phyloP scores from a whole-genome alignment of 2,329 filamentous ascomycete genomes.

The Diaporthe helianthi region DNA sequence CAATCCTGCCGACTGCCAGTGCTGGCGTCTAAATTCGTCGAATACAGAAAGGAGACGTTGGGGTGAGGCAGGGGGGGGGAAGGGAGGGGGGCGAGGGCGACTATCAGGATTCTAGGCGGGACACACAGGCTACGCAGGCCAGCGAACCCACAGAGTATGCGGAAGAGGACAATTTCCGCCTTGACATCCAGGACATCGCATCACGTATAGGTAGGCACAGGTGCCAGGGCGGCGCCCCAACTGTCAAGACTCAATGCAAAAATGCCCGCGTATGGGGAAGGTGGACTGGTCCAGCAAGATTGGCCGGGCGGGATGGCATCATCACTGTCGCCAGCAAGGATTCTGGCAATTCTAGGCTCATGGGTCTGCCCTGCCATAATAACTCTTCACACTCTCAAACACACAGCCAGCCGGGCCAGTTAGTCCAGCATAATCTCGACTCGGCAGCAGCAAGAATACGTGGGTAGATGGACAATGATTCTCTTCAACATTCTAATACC shows the following conservation, averaged over 20 bases:
- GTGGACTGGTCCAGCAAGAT: slow-evolving; percentile 9
- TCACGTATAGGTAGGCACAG: slow-evolving; percentile 25
- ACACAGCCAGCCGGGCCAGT: not conserved
- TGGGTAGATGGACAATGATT: too few species aligned
- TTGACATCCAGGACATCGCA: not conserved
- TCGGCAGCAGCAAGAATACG: not conserved
- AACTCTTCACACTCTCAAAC: not conserved
- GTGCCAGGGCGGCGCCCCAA: slow-evolving; percentile 23
- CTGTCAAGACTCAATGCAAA: slow-evolving; percentile 1
- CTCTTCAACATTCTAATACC: too few species aligned
- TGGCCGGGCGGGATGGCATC: slow-evolving; percentile 20
- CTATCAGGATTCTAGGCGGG: slow-evolving; percentile 12
- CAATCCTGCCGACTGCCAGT: slow-evolving; percentile 14
- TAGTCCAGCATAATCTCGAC: not conserved
- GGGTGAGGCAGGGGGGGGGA: too few species aligned
- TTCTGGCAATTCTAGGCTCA: not conserved
- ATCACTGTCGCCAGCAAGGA: slow-evolving; percentile 5
- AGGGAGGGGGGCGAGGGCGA: too few species aligned
- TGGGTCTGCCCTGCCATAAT: slow-evolving; percentile 1
- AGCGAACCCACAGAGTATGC: slow-evolving; percentile 1
- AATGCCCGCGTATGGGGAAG: slow-evolving; percentile 19
- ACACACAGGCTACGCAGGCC: not conserved
- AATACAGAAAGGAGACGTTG: slow-evolving; percentile 15
- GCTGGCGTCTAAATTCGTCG: slow-evolving; percentile 3
- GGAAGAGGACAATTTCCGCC: slow-evolving; percentile 29